Conservation (phyloP, 768 basidiomycete species). For the Daedalea quercina region DNA sequence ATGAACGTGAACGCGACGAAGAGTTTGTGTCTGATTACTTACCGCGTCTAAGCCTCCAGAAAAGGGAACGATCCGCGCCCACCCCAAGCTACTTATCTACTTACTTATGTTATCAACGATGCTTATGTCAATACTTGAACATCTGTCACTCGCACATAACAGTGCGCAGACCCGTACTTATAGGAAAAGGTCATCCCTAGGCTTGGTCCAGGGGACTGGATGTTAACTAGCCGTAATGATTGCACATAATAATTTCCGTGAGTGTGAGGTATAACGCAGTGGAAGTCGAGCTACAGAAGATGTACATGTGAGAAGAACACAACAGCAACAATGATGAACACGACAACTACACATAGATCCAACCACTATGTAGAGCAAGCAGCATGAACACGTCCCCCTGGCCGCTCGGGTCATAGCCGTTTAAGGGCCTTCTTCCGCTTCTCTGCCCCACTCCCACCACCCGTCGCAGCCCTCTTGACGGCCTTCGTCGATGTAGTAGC, state of each 20-base stretch:
- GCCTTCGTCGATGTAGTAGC: conserved; percentile 44
- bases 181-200: too few relatives aligned
- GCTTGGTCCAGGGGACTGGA: too few relatives aligned
- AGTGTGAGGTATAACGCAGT: too few relatives aligned
- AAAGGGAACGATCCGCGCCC: not conserved
- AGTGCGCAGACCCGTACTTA: too few relatives aligned
- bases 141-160: too few relatives aligned
- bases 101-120: too few relatives aligned
- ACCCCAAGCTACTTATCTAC: too few relatives aligned
- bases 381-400: not conserved
- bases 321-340: not conserved
- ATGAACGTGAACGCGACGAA: not conserved
- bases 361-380: not conserved
- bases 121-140: too few relatives aligned
- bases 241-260: too few relatives aligned
- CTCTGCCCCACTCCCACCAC: conserved; percentile 50
- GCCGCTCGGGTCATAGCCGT: conserved; percentile 43
- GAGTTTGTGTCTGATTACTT: not conserved
- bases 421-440: conserved; percentile 89
- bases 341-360: not conserved
- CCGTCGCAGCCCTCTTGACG: conserved; percentile 59
- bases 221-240: too few relatives aligned
- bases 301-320: not conserved
- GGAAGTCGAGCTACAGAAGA: too few relatives aligned
- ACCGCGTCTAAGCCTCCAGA: too few relatives aligned